Percentiles rank a stretch among this genome's conserved stretches.
phyloP scores from a whole-genome alignment of 1,284 basidiomycete genomes.

The Cutaneotrichosporon cyanovorans region DNA sequence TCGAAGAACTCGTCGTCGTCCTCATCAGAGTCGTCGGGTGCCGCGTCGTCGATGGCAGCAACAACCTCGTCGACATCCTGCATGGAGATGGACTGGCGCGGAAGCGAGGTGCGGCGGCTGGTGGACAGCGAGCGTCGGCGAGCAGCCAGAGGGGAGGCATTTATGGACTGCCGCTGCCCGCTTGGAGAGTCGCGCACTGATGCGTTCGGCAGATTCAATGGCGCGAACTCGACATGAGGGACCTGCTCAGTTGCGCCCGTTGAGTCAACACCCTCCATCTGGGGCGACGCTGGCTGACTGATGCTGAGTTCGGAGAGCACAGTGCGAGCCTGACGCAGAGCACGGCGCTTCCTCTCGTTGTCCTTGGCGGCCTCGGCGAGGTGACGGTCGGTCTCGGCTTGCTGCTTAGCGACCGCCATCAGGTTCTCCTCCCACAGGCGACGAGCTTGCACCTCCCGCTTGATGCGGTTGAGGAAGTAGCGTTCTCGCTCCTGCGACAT shows the following conservation, averaged over 20 bases:
- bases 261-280: background rate
- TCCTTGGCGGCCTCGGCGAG: constrained; percentile 50
- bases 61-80: constrained; percentile 35
- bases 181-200: background rate
- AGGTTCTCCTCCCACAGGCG: constrained; percentile 89
- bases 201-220: constrained; percentile 1
- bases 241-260: background rate
- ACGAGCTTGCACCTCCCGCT: constrained; percentile 64
- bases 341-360: constrained; percentile 47
- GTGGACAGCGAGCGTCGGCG: too few species aligned
- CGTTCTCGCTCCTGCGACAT: constrained; percentile 76
- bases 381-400: constrained; percentile 75
- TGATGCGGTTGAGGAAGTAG: constrained; percentile 61
- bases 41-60: constrained; percentile 22
- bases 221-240: background rate
- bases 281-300: constrained; percentile 19
- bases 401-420: constrained; percentile 74
- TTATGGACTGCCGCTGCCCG: background rate
- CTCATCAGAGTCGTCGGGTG: constrained; percentile 51
- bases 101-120: too few species aligned
- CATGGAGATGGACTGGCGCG: constrained; percentile 26
- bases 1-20: constrained; percentile 98
- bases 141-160: too few species aligned
- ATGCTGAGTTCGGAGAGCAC: constrained; percentile 50
- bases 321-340: constrained; percentile 62